These are phyloP conservation scores for Hirschioporus abietinus DNA, from an alignment of 768 basidiomycete species.

Conservation along the genomic window DNA sequence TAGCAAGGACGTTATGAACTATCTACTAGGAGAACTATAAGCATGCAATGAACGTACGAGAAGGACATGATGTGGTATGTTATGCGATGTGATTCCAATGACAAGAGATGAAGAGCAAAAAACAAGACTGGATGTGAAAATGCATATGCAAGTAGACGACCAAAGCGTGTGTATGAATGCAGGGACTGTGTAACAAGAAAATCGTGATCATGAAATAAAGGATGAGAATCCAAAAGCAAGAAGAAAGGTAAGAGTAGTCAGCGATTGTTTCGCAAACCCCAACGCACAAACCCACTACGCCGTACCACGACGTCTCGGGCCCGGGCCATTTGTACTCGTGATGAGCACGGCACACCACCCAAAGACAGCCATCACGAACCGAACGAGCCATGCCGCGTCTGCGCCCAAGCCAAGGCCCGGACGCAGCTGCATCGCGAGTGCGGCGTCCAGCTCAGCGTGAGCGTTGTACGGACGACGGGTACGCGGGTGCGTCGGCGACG, in stretches of 20 bases:
- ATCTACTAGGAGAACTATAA: not conserved
- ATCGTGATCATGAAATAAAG: not conserved
- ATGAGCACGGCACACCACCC: constrained; percentile 69
- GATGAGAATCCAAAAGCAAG: not conserved
- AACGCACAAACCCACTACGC: not conserved
- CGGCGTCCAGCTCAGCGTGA: constrained; percentile 51
- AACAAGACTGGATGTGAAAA: not conserved
- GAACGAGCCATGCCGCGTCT: constrained; percentile 74
- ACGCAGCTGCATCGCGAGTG: constrained; percentile 72
- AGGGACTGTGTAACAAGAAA: not conserved
- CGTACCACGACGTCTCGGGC: not conserved
- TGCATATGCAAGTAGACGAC: not conserved
- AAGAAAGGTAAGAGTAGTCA: not conserved
- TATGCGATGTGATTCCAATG: not conserved
- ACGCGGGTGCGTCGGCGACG: constrained; percentile 13
- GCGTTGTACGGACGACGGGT: constrained; percentile 33
- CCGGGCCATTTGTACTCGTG: constrained; percentile 16
- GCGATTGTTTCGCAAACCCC: not conserved
- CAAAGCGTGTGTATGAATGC: not conserved
- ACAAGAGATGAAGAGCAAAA: not conserved
- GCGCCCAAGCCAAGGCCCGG: constrained; percentile 66
- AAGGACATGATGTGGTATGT: not conserved
- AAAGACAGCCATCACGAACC: constrained; percentile 75
- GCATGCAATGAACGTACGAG: not conserved
- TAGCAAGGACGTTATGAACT: not conserved